A percentile compares a stretch with the other conserved stretches of the same genome.
These are phyloP conservation scores for Sungouiella blattae DNA, from an alignment of 805 yeast genomes.

Conservation along the genomic window DNA sequence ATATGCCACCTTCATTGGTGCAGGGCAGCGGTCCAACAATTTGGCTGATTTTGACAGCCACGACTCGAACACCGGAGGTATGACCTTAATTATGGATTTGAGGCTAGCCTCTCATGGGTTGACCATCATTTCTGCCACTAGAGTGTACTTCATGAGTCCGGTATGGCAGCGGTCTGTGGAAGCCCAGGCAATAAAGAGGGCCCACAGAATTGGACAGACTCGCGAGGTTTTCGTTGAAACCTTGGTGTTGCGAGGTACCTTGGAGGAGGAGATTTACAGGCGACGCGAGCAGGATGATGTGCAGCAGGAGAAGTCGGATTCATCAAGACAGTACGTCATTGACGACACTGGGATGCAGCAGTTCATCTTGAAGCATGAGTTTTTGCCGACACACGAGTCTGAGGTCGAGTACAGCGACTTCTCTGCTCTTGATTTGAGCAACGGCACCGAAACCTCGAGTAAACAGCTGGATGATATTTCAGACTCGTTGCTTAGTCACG, in stretches of 20 bases:
- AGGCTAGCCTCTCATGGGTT: constrained; percentile 67
- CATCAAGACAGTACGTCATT: constrained; percentile 39
- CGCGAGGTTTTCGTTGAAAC: constrained; percentile 69
- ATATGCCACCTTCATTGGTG: constrained; percentile 59
- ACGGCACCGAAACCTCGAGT: not conserved
- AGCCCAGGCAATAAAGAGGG: constrained; percentile 75
- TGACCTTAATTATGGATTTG: constrained; percentile 62
- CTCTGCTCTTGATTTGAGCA: constrained; percentile 19
- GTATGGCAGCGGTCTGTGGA: constrained; percentile 68
- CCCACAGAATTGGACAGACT: constrained; percentile 71
- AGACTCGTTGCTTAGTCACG: constrained; percentile 20
- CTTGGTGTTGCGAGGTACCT: constrained; percentile 54
- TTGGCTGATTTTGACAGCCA: constrained; percentile 47
- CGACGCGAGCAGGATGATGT: constrained; percentile 16
- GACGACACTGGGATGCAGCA: constrained; percentile 60
- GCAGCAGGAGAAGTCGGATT: constrained; percentile 10
- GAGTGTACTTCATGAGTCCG: constrained; percentile 68
- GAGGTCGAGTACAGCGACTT: constrained; percentile 38
- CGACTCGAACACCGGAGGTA: constrained; percentile 39
- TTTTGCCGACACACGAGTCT: constrained; percentile 30
- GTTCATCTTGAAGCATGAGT: constrained; percentile 48
- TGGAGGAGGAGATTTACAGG: constrained; percentile 65
- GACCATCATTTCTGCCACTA: constrained; percentile 63
- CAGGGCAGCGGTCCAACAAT: constrained; percentile 49
- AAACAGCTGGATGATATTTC: constrained; percentile 1